Evolutionary conservation across 2,329 filamentous ascomycete species (phyloP), one percentile per base, ranked within the genome.

Genomic region (Colletotrichum lentis): DNA sequence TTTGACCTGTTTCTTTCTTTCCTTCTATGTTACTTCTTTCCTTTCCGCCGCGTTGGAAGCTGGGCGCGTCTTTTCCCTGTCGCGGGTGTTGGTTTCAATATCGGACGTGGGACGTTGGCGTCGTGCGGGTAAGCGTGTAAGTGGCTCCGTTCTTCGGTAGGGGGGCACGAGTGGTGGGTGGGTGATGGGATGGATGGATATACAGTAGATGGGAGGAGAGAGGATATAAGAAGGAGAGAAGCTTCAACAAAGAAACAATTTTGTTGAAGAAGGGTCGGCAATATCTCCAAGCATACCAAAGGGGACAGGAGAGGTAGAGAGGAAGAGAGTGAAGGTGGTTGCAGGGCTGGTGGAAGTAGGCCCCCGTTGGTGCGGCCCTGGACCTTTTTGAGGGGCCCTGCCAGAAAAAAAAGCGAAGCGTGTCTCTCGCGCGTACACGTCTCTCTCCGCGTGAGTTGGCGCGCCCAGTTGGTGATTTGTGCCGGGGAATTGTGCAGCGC

Each of bases 311-410:
- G 24, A 24, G 24, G 24, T 46, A 59, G 39, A 60, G 67, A 53
- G 60, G 69, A 67, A 66, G 44, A 65, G 39, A 47, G 39, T 46
- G 57, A 62, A 67, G 65, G 27, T 66, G 60, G 67, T 64, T 67
- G 68, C 58, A 73, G 74, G 75, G 72, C 74, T 68, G 70, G 66
- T 71, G 62, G 64, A 69, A 71, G 65, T 72, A 72, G 71, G 70
- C 69, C 75, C 69, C 75, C 69, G 49, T 68, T 68, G 67, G 71
- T 70, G 57, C 70, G 73, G 71, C 70, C 71, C 70, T 69, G 73
- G 66, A 58, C 72, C 73, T 76, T 76, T 76, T 73, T 74, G 71
- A 74, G 72, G 69, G 61, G 53, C 39, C 60, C 64, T 63, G 55
- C 60, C 64, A 41, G 37, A 59, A 59, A 59, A 47, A 59, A 59